Evolutionary conservation across 345 rosid genomes (phyloP), one percentile per base, ranked within the genome.

Genomic region (Turnera subulata): DNA sequence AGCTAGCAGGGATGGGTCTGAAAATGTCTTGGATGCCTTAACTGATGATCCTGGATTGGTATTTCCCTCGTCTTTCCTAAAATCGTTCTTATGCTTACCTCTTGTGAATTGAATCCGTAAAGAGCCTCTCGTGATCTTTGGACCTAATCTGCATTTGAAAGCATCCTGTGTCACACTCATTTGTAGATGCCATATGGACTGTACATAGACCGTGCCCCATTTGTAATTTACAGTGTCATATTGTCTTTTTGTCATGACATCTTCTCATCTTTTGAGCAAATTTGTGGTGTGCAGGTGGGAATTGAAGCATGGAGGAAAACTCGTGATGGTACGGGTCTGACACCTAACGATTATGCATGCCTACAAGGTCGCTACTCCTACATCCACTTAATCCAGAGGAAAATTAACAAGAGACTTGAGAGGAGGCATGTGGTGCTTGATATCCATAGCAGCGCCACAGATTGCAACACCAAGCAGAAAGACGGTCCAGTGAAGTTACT

Each of bases 331-430:
- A 77, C 97, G 8, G 97, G 99, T 50, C 88, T 79, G 56, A 85
- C 97, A 14, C 99, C 99, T 12, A 95, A 90, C 74, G 99, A 82
- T 71, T 90, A 90, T 45, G 99, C 97, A 6, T 90, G 99, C 26
- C 63, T 94, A 65, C 97, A 97, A 1, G 99, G 99, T 50, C 97
- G 90, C 65, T 94, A 81, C 79, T 77, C 96, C 0, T 90, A 90
- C 83, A 90, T 90, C 76, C 99, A 84, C 76, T 72, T 88, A 50
- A 78, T 94, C 29, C 97, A 94, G 71, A 85, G 73, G 80, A 94
- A 90, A 66, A 80, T 80, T 63, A 82, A 67, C 66, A 81, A 73
- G 72, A 81, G 75, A 62, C 57, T 75, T 6, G 26, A 74, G 35
- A 64, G 58, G 19, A 64, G 72, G 42, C 91, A 85, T 33, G 85